Conservation (phyloP, 257 asterid genomes). For the Schizonepeta tenuifolia region DNA sequence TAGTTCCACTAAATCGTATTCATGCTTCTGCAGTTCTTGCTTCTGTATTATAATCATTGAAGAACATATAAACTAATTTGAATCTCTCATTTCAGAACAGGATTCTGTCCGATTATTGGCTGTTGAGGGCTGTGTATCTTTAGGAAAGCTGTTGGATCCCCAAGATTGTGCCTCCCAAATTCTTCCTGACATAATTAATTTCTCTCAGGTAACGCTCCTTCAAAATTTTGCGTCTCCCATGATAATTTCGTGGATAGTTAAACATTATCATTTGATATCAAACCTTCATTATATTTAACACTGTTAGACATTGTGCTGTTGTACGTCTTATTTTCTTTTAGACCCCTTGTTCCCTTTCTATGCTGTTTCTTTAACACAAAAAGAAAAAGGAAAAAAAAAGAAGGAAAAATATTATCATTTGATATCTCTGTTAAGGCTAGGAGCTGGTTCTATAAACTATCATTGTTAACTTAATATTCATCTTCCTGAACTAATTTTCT, state of each 20-base stretch:
- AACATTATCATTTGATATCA: neutral
- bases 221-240: neutral
- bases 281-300: neutral
- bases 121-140: constrained; percentile 75
- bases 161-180: constrained; percentile 68
- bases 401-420: too few relatives aligned
- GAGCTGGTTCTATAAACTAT: neutral
- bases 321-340: neutral
- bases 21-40: neutral
- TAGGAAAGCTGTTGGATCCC: constrained; percentile 66
- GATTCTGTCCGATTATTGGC: constrained; percentile 73
- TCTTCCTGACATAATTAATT: constrained; percentile 65
- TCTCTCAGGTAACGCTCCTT: constrained; percentile 52
- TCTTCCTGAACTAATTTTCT: neutral
- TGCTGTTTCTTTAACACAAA: too few relatives aligned
- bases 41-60: neutral
- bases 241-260: neutral
- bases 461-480: neutral
- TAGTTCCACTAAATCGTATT: neutral
- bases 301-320: neutral
- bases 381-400: too few relatives aligned
- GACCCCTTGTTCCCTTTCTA: neutral
- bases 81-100: constrained; percentile 48
- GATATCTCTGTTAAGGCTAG: neutral
- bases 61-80: neutral